Evolutionary conservation across 768 basidiomycete species (phyloP).

Genomic region (Termitomyces bulborhizus): DNA sequence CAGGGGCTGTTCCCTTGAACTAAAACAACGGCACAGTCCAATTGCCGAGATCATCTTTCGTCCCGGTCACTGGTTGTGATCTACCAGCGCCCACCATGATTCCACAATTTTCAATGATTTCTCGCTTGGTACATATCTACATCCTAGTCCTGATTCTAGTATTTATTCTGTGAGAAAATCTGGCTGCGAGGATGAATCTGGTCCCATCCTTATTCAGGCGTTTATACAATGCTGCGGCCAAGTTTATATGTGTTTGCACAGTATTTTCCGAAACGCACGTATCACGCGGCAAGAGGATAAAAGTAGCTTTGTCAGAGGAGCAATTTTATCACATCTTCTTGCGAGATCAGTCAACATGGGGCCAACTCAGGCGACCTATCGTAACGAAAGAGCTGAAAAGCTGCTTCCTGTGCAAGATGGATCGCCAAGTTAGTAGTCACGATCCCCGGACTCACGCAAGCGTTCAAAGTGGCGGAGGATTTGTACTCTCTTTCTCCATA

Average conservation of each 20-base stretch:
- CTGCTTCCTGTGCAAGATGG: background rate
- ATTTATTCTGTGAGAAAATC: background rate
- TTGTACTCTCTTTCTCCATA: background rate
- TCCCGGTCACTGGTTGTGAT: too few species aligned
- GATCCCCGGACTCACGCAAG: background rate
- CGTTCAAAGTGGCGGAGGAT: background rate
- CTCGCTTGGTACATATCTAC: background rate
- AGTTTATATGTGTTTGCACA: background rate
- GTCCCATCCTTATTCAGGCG: background rate
- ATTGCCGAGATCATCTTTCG: too few species aligned
- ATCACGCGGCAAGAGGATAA: background rate
- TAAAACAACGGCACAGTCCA: too few species aligned
- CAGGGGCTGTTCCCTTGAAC: too few species aligned
- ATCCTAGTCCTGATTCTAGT: too few species aligned
- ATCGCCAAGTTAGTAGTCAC: background rate
- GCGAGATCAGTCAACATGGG: background rate
- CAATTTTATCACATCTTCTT: background rate
- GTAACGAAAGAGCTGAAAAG: slow-evolving; percentile 4
- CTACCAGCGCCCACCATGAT: too few species aligned
- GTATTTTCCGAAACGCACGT: background rate
- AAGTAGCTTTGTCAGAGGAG: background rate
- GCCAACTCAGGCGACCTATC: slow-evolving; percentile 3
- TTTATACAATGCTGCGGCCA: background rate
- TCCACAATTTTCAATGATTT: background rate
- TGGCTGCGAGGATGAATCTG: background rate